Base-by-base conservation (phyloP, 805 yeast species). In the Brettanomyces anomalus region DNA sequence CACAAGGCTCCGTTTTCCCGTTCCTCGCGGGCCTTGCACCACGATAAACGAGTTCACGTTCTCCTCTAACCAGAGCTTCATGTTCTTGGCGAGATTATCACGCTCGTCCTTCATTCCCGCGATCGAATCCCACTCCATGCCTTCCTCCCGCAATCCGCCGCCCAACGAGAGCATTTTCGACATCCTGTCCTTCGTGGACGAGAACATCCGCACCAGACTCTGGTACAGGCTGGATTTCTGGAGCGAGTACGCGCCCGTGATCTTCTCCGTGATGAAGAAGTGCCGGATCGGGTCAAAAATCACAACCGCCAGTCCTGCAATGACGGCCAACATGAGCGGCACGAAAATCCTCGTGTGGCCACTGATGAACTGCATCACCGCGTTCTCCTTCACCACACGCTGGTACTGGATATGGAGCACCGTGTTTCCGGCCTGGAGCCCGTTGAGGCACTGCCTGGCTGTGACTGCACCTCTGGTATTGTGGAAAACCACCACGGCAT, bases 201-300 rank as follows among this genome's bases (percentile, higher is more conserved):
- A 45, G 43, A 56, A 60, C 32, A 49, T 42, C 21, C 53, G 60
- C 24, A 71, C 54, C 43, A 73, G 52, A 28, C 65, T 67, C 33
- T 60, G 58, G 34, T 61, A 53, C 28, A 58, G 56, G 39, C 61
- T 63, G 33, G 61, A 54, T 43, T 68, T 72, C n/a, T 72, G 69
- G 39, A 82, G 57, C 0, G 82, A 66, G 52, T 70, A 77, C 51
- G 65, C 73, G 46, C 72, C 76, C 4, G 82, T 75, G 43, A 93
- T 78, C 55, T 85, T 86, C 55, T 76, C 79, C 52, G 77, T 77
- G 43, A 93, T 77, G 55, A 79, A 80, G 61, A 79, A 82, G 49
- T 83, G 81, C 57, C 98, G 75, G 36, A 93, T 85, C 1, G 98
- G 98, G 52, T 93, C 98, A 61, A 93, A 93, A 36, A 93, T 73